phyloP scores from a whole-genome alignment of 768 basidiomycete genomes.

The Leccinum subtestaceum region DNA sequence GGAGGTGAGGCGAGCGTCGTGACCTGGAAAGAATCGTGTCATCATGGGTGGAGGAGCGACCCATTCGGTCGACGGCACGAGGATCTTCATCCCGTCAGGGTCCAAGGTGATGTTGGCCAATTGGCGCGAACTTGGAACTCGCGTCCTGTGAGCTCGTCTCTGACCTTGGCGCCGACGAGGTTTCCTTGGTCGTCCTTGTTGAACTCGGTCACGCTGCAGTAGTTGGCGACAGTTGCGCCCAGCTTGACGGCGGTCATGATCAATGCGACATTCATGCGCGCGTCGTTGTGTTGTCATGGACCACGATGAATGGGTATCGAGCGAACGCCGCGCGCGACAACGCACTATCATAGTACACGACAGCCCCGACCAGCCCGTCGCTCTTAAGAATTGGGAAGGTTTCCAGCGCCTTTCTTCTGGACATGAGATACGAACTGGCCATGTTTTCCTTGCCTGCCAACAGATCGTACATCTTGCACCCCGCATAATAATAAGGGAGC shows the following conservation, averaged over 20 bases:
- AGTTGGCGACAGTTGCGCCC: slow-evolving; percentile 85
- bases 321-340: not conserved
- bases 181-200: slow-evolving; percentile 65
- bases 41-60: no score
- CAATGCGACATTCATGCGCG: slow-evolving; percentile 95
- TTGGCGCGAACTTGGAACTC: slow-evolving; percentile 52
- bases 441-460: slow-evolving; percentile 96
- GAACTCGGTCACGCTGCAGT: slow-evolving; percentile 79
- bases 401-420: slow-evolving; percentile 88
- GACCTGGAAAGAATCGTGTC: no score
- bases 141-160: slow-evolving; percentile 79
- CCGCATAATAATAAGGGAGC: slow-evolving; percentile 92
- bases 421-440: slow-evolving; percentile 94
- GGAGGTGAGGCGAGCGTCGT: no score
- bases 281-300: slow-evolving; percentile 94
- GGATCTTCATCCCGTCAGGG: no score
- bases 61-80: no score
- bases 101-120: no score
- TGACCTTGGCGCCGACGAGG: slow-evolving; percentile 69
- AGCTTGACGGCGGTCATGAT: slow-evolving; percentile 93
- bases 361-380: slow-evolving; percentile 87
- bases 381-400: slow-evolving; percentile 95
- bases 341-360: slow-evolving; percentile 96
- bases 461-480: slow-evolving; percentile 95
- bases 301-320: not conserved